A percentile compares a stretch with the other conserved stretches of the same genome.
Conservation (phyloP, 2,329 filamentous ascomycete genomes). For the Beauveria medogensis region DNA sequence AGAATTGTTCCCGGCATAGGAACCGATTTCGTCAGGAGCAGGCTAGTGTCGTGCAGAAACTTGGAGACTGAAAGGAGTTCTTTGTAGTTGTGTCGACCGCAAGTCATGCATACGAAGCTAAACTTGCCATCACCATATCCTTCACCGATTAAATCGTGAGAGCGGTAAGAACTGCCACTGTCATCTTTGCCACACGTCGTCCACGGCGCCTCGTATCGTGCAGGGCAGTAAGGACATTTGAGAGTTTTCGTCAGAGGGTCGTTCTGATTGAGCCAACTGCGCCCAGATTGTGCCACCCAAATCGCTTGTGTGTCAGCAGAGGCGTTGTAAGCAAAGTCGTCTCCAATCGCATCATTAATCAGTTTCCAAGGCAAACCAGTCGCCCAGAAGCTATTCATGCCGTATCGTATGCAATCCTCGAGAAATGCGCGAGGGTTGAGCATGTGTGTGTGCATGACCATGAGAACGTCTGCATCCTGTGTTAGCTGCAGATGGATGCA, state of each 20-base stretch:
- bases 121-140: conserved; percentile 58
- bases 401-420: conserved; percentile 60
- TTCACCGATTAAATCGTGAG: conserved; percentile 30
- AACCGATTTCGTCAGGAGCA: conserved; percentile 34
- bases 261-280: conserved; percentile 51
- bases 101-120: conserved; percentile 39
- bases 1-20: conserved; percentile 65
- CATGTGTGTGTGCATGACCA: conserved; percentile 76
- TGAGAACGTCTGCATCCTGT: conserved; percentile 51
- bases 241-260: conserved; percentile 41
- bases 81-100: conserved; percentile 42
- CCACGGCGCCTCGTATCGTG: conserved; percentile 44
- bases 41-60: conserved; percentile 48
- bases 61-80: conserved; percentile 51
- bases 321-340: conserved; percentile 48
- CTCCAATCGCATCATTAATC: conserved; percentile 50
- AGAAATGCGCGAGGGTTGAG: conserved; percentile 68
- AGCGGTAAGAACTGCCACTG: conserved; percentile 32
- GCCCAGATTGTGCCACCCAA: conserved; percentile 42
- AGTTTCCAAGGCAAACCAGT: conserved; percentile 58
- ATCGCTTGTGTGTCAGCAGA: conserved; percentile 31
- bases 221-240: conserved; percentile 46
- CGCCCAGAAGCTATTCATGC: conserved; percentile 48
- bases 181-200: conserved; percentile 40
- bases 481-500: background rate